Base-by-base conservation (phyloP, 805 yeast genomes). In the Isabelozyma gotoi region DNA sequence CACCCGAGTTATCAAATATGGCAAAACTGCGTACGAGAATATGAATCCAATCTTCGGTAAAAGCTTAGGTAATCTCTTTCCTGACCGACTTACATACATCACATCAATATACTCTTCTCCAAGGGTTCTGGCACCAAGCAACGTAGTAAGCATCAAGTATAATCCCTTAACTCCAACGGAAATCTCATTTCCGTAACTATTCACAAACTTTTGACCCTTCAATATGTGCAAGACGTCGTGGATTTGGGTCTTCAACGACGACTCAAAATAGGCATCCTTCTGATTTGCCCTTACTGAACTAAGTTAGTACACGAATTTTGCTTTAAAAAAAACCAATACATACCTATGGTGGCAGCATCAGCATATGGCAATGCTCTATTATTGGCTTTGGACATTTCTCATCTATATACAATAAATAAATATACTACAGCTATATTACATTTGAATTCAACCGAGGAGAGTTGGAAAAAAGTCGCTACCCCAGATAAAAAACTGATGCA, bases 101-200 rank as follows among this genome's bases (percentile, higher is more conserved):
- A 88, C 65, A 61, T 92, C 96, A 11, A 90, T 90, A 63, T 92
- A 92, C 64, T 92, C 97, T 59, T 92, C 98, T 1, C 99, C 99
- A 19, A 94, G 66, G 0, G 98, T 92, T 42, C 92, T 74, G 1
- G 87, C 78, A 0, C 92, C 92, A 4, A 79, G 45, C 11, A 85
- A 65, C 0, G 97, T 91, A 0, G 97, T 92, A 17, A 88, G 65
- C 2, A 76, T 62, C n/a, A 88, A 68, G 57, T 92, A 92, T 0
- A 84, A 36, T 1, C 83, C 60, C 41, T 82, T 82, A 7, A 85
- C 78, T 2, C 71, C 58, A 0, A 80, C 74, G 0, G 82, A 67
- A 11, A 90, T 70, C 51, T 84, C 88, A 36, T 78, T 76, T 2
- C 85, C 78, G 52, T 84, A 77, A 3, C 76, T 65, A 55, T 87